phyloP scores from a whole-genome alignment of 345 rosid species.

The Alliaria petiolata region DNA sequence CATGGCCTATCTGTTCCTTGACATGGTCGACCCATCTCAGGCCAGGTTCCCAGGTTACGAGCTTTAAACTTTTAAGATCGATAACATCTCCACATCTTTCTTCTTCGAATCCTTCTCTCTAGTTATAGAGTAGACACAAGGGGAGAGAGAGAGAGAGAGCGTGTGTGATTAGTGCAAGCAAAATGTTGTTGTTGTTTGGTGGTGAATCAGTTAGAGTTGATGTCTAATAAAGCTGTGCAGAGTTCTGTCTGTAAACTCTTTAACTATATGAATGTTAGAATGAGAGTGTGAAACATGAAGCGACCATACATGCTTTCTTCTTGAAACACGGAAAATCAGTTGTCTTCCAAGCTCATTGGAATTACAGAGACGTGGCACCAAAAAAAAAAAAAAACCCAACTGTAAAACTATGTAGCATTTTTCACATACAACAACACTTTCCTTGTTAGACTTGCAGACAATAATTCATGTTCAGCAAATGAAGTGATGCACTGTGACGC shows the following conservation, averaged over 20 bases:
- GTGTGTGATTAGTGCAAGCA: not conserved
- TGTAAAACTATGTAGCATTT: too few species aligned
- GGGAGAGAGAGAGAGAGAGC: not conserved
- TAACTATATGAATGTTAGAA: slow-evolving; percentile 5
- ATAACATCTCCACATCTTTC: not conserved
- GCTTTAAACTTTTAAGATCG: slow-evolving; percentile 25
- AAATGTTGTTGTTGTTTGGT: slow-evolving; percentile 2
- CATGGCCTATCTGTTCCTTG: slow-evolving; percentile 57
- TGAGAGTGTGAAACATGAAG: not conserved
- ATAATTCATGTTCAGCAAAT: too few species aligned
- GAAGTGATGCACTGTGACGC: too few species aligned
- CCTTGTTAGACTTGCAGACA: too few species aligned
- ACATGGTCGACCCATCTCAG: slow-evolving; percentile 47
- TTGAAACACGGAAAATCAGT: not conserved
- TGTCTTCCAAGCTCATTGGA: too few species aligned
- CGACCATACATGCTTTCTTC: slow-evolving; percentile 10
- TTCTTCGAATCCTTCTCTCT: too few species aligned
- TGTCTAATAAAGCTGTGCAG: not conserved
- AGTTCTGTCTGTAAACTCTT: not conserved
- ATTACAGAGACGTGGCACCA: too few species aligned
- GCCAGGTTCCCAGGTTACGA: slow-evolving; percentile 67
- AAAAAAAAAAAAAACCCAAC: too few species aligned
- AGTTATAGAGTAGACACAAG: not conserved
- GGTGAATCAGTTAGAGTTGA: not conserved
- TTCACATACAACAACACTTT: too few species aligned